phyloP scores from a whole-genome alignment of 2,329 filamentous ascomycete species.

The Acrocalymma vagum region DNA sequence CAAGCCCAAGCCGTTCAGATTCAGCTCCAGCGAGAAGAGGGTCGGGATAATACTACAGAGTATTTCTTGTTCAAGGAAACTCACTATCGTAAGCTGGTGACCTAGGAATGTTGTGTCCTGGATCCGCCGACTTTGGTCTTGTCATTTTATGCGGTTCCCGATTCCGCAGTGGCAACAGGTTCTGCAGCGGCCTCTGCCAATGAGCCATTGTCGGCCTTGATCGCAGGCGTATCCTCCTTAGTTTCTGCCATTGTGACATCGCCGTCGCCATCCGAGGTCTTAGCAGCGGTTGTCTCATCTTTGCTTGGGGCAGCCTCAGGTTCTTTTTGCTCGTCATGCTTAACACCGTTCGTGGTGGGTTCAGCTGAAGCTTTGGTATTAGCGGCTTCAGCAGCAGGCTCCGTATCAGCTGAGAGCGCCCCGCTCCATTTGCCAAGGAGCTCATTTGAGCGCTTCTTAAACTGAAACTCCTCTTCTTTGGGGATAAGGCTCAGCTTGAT shows the following conservation, averaged over 20 bases:
- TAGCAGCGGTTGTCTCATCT: constrained; percentile 43
- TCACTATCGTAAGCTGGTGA: too few relatives aligned
- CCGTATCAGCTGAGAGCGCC: constrained; percentile 61
- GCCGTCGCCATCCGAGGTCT: constrained; percentile 35
- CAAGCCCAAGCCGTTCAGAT: too few relatives aligned
- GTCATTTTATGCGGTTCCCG: constrained; percentile 15
- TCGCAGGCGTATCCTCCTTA: constrained; percentile 32
- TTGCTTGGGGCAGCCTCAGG: constrained; percentile 42
- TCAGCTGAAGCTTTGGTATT: constrained; percentile 20
- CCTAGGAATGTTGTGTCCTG: too few relatives aligned
- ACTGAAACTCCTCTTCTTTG: constrained; percentile 85
- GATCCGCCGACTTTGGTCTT: too few relatives aligned
- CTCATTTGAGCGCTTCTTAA: constrained; percentile 82
- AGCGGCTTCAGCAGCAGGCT: constrained; percentile 33
- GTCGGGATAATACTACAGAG: too few relatives aligned
- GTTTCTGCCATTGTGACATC: constrained; percentile 44
- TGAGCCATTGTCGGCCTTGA: constrained; percentile 22
- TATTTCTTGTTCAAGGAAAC: too few relatives aligned
- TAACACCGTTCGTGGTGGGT: constrained; percentile 43
- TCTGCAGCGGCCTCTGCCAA: constrained; percentile 17
- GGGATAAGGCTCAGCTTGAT: constrained; percentile 82
- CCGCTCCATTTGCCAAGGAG: constrained; percentile 92
- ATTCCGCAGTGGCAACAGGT: constrained; percentile 14
- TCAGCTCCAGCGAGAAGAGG: too few relatives aligned
- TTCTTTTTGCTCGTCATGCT: constrained; percentile 49